Evolutionary conservation across 129 eudicot genomes (phyloP).

Genomic region (Saposhnikovia divaricata): DNA sequence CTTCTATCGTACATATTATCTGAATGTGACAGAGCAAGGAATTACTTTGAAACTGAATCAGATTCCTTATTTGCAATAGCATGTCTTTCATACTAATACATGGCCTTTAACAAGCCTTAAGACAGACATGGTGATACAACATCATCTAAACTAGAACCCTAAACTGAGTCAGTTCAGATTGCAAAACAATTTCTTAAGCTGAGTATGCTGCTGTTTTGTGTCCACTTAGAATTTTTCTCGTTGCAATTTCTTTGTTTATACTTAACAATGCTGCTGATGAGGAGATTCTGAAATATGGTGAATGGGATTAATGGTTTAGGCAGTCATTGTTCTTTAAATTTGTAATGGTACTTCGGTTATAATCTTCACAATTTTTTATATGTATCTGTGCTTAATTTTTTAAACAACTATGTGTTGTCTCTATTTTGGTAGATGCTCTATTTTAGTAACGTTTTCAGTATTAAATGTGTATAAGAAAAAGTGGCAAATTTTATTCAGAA

Average conservation of each 20-base stretch:
- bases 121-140: neutral
- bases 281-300: neutral
- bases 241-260: neutral
- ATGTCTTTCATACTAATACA: neutral
- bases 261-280: neutral
- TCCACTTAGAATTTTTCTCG: neutral
- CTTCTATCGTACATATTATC: neutral
- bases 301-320: neutral
- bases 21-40: neutral
- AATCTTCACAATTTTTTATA: too few species aligned
- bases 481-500: constrained; percentile 57
- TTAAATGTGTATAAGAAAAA: constrained; percentile 32
- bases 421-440: too few species aligned
- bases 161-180: too few species aligned
- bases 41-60: neutral
- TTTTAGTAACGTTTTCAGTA: neutral
- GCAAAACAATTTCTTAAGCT: neutral
- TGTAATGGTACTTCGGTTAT: neutral
- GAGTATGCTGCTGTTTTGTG: neutral
- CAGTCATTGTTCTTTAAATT: too few species aligned
- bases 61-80: neutral
- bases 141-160: neutral
- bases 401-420: too few species aligned
- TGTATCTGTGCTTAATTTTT: too few species aligned
- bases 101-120: neutral